These are phyloP conservation scores for Hortiboletus rubellus DNA, from an alignment of 1,284 basidiomycete species.

Conservation along the genomic window DNA sequence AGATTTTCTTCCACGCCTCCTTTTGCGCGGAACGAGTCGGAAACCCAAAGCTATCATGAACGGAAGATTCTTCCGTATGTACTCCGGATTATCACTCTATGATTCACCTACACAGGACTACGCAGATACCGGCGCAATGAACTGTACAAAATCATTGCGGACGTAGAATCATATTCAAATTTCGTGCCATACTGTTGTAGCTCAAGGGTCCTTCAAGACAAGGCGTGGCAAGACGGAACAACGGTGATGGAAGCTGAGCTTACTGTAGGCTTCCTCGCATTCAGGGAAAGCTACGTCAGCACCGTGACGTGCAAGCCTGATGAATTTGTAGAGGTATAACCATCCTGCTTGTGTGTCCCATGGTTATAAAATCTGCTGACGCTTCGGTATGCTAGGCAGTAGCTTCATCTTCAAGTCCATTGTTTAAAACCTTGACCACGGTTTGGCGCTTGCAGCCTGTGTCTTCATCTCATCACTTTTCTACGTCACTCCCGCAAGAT, in stretches of 20 bases:
- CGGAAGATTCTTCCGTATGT: constrained; percentile 80
- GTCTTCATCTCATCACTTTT: constrained; percentile 46
- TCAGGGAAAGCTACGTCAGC: constrained; percentile 88
- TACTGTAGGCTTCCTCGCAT: constrained; percentile 84
- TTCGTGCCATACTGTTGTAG: constrained; percentile 91
- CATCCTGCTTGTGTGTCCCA: not conserved
- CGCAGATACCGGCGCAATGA: constrained; percentile 71
- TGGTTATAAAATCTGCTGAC: constrained; percentile 3
- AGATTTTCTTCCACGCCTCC: constrained; percentile 44
- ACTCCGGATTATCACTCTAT: not conserved
- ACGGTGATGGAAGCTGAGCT: constrained; percentile 81
- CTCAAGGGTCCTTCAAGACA: constrained; percentile 62
- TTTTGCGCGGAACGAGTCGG: constrained; percentile 31
- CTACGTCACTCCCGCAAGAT: constrained; percentile 18
- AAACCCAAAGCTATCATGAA: constrained; percentile 54
- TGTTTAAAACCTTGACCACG: constrained; percentile 86
- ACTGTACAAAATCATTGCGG: constrained; percentile 84
- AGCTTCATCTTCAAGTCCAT: constrained; percentile 76
- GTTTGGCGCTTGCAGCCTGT: constrained; percentile 76
- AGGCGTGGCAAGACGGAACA: constrained; percentile 35
- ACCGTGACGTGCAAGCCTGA: constrained; percentile 77
- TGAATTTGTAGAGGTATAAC: constrained; percentile 67
- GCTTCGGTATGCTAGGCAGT: constrained; percentile 50
- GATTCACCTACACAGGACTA: constrained; percentile 23
- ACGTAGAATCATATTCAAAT: constrained; percentile 81